These are phyloP conservation scores for Brachypodium distachyon DNA, from an alignment of 202 grass and related monocot genomes.

Conservation along the genomic window DNA sequence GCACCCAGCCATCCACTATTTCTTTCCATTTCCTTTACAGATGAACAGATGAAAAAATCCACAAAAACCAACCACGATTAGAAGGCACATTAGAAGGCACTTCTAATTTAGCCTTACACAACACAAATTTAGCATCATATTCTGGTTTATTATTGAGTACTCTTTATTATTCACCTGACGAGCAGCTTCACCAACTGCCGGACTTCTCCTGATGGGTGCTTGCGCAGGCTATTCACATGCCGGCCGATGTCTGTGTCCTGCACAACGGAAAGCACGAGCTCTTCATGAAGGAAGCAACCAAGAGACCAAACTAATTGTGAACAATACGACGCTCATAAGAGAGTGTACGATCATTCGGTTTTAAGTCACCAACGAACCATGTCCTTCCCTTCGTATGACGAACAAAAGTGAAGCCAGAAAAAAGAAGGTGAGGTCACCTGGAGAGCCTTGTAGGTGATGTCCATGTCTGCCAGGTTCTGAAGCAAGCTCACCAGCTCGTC, in stretches of 20 bases:
- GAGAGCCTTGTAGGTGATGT: constrained; percentile 71
- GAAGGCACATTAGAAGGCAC: neutral
- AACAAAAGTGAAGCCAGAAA: neutral
- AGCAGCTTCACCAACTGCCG: constrained; percentile 63
- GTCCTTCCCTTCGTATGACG: neutral
- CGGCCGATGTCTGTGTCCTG: constrained; percentile 77
- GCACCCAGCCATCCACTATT: constrained; percentile 58
- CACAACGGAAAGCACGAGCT: constrained; percentile 15
- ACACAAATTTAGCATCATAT: neutral
- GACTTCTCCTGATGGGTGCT: constrained; percentile 60
- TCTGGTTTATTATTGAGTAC: neutral
- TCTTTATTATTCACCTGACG: constrained; percentile 63
- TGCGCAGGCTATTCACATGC: constrained; percentile 62
- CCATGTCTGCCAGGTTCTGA: constrained; percentile 69
- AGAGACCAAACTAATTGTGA: neutral
- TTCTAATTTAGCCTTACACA: neutral
- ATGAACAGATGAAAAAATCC: neutral
- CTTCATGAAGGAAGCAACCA: constrained; percentile 5
- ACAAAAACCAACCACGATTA: neutral
- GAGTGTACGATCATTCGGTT: too few species aligned
- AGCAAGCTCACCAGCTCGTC: constrained; percentile 62
- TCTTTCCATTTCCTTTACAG: constrained; percentile 79
- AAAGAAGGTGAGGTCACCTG: constrained; percentile 25
- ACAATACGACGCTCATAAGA: too few species aligned
- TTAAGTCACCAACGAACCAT: neutral